Evolutionary conservation across 2,329 filamentous ascomycete species (phyloP).

Genomic region (Fusarium sambucinum): DNA sequence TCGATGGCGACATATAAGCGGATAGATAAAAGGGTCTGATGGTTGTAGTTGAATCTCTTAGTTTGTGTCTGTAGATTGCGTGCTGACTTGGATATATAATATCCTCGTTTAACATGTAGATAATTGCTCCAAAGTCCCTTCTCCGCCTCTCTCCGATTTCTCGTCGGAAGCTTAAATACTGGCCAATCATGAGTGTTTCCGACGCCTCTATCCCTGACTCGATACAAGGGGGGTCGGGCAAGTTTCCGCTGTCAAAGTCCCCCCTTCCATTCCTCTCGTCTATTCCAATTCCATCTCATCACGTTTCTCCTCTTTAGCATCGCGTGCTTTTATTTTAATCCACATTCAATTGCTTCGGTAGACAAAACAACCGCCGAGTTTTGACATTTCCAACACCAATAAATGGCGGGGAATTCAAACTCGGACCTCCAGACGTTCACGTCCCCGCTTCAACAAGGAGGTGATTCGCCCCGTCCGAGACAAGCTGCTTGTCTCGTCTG

Average conservation of each 20-base stretch:
- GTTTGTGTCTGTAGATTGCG: neutral
- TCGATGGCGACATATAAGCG: slow-evolving; percentile 36
- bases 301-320: slow-evolving; percentile 17
- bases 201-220: slow-evolving; percentile 3
- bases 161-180: slow-evolving; percentile 18
- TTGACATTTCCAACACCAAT: neutral
- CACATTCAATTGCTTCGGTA: slow-evolving; percentile 17
- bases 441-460: slow-evolving; percentile 39
- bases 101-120: neutral
- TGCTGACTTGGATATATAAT: neutral
- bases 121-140: neutral
- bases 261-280: neutral
- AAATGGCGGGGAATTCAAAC: slow-evolving; percentile 32
- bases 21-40: too few relatives aligned
- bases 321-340: slow-evolving; percentile 30
- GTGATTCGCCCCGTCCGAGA: slow-evolving; percentile 49
- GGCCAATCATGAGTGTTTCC: slow-evolving; percentile 33
- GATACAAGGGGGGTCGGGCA: slow-evolving; percentile 1
- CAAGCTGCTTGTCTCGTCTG: slow-evolving; percentile 73
- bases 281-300: slow-evolving; percentile 3
- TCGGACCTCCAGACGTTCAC: slow-evolving; percentile 27
- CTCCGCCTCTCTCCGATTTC: slow-evolving; percentile 16
- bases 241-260: neutral
- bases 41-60: neutral
- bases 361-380: slow-evolving; percentile 36